Conservation (phyloP, 2,329 filamentous ascomycete species). For the Dryadomyces quercus-mongolicae region DNA sequence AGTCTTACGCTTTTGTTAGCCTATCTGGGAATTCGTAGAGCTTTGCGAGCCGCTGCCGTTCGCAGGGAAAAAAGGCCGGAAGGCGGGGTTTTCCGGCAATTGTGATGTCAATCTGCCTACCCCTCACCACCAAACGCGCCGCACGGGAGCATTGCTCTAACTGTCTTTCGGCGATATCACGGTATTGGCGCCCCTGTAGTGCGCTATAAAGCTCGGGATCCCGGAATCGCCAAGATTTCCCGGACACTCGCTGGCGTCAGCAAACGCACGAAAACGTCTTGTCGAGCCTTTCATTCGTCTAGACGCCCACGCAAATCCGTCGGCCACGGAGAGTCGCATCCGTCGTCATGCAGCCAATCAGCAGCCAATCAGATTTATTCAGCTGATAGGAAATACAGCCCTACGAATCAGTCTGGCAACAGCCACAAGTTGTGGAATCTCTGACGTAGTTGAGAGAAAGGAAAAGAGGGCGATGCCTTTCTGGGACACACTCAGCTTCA, state of each 20-base stretch:
- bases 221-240: background rate
- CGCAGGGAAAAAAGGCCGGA: background rate
- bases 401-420: too few relatives aligned
- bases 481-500: too few relatives aligned
- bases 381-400: too few relatives aligned
- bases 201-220: constrained; percentile 3
- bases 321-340: too few relatives aligned
- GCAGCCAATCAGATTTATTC: too few relatives aligned
- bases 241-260: constrained; percentile 1
- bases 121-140: background rate
- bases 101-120: constrained; percentile 2
- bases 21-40: background rate
- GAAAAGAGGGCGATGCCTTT: too few relatives aligned
- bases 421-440: too few relatives aligned
- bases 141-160: background rate
- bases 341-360: too few relatives aligned
- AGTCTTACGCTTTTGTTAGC: background rate
- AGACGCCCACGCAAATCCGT: too few relatives aligned
- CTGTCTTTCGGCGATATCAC: constrained; percentile 9
- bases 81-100: constrained; percentile 6
- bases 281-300: too few relatives aligned
- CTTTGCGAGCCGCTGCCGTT: background rate
- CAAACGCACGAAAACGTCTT: background rate
- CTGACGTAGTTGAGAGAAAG: too few relatives aligned
- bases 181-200: constrained; percentile 3